Evolutionary conservation across 768 basidiomycete genomes (phyloP).

Genomic region (Exidia glandulosa): DNA sequence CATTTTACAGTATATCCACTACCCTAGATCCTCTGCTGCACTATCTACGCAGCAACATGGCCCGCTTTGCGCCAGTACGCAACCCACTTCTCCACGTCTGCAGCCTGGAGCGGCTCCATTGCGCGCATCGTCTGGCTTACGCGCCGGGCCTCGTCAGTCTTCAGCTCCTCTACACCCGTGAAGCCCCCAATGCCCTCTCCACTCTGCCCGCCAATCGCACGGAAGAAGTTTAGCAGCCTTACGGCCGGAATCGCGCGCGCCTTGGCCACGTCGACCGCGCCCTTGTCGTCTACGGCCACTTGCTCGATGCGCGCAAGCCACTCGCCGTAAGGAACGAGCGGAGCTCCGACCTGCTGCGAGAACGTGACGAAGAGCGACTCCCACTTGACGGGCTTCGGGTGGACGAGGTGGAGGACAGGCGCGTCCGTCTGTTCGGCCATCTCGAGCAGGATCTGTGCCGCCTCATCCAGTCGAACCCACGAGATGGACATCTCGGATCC

Average conservation of each 20-base stretch:
- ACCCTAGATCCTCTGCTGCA: background rate
- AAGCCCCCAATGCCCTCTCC: background rate
- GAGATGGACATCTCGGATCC: constrained; percentile 14
- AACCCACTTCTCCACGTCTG: background rate
- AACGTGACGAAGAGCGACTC: constrained; percentile 17
- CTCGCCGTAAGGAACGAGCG: constrained; percentile 21
- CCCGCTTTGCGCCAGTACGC: background rate
- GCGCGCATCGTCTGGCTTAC: background rate
- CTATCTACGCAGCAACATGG: background rate
- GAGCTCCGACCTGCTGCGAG: constrained; percentile 9
- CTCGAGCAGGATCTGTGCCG: constrained; percentile 14
- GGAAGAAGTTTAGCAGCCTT: constrained; percentile 20
- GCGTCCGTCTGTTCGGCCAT: constrained; percentile 8
- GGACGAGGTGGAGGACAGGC: constrained; percentile 13
- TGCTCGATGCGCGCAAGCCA: constrained; percentile 22
- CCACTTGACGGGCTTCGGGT: constrained; percentile 21
- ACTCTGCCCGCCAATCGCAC: background rate
- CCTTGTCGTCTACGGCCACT: background rate
- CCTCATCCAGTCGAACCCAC: constrained; percentile 16
- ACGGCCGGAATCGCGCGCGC: constrained; percentile 15
- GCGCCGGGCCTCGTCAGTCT: background rate
- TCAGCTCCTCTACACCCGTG: background rate
- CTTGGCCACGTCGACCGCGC: constrained; percentile 2
- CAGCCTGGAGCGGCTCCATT: background rate
- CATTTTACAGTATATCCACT: background rate